A percentile compares a stretch with the other conserved stretches of the same genome.
Evolutionary conservation across 2,329 filamentous ascomycete species (phyloP).

Genomic region (Botryosphaeria agaves): DNA sequence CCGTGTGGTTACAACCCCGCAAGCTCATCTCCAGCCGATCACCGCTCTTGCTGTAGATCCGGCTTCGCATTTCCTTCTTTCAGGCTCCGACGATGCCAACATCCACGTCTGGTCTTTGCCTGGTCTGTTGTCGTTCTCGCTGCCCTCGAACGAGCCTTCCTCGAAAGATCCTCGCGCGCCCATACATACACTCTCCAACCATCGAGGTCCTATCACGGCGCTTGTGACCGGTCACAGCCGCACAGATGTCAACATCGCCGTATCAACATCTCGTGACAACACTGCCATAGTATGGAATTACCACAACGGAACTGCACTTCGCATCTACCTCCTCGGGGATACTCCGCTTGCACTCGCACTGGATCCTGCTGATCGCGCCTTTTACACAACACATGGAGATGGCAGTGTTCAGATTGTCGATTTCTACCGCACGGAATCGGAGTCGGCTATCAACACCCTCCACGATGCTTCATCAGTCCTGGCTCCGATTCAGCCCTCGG

Average conservation of each 20-base stretch:
- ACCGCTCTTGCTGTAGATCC: constrained; percentile 56
- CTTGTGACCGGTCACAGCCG: constrained; percentile 47
- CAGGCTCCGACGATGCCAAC: constrained; percentile 72
- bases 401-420: constrained; percentile 67
- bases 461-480: constrained; percentile 38
- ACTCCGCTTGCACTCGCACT: constrained; percentile 55
- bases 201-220: constrained; percentile 54
- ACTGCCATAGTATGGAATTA: constrained; percentile 92
- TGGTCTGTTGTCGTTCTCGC: constrained; percentile 47
- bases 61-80: constrained; percentile 56
- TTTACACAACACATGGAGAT: constrained; percentile 67
- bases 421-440: constrained; percentile 38
- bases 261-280: constrained; percentile 73
- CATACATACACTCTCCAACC: constrained; percentile 58
- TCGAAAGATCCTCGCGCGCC: constrained; percentile 46
- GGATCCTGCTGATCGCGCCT: constrained; percentile 68
- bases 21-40: constrained; percentile 65
- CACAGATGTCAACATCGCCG: constrained; percentile 61
- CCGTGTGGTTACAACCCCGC: constrained; percentile 55
- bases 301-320: constrained; percentile 54
- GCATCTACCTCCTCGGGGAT: constrained; percentile 67
- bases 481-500: constrained; percentile 28
- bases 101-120: constrained; percentile 83
- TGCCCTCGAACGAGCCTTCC: constrained; percentile 22
- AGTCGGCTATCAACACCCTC: constrained; percentile 20